These are phyloP conservation scores for Acanthamoeba healyi DNA, from an alignment of 208 protist species.

Conservation along the genomic window DNA sequence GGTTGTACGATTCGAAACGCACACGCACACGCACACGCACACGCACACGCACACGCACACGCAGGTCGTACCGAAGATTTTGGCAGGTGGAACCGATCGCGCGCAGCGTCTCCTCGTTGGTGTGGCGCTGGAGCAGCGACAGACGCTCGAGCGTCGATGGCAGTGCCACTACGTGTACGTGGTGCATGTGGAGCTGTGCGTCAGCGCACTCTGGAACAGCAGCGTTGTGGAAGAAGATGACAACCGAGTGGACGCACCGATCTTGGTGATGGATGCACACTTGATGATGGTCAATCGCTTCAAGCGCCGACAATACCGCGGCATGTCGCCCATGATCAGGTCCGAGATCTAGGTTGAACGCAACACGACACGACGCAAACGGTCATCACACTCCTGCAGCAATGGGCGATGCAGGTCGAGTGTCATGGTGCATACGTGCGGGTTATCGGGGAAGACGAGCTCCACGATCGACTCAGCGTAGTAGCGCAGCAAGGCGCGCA, in stretches of 20 bases:
- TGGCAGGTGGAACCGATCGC: background rate
- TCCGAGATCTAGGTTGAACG: conserved; percentile 30
- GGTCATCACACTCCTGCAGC: no score
- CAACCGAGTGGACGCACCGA: background rate
- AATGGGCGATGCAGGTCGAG: no score
- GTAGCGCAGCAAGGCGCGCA: no score
- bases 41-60: no score
- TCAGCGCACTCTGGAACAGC: background rate
- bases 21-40: no score
- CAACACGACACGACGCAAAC: no score
- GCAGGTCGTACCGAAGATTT: background rate
- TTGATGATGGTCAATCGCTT: background rate
- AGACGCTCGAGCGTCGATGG: background rate
- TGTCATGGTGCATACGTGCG: no score
- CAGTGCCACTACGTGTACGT: background rate
- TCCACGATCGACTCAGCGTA: no score
- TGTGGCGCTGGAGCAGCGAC: background rate
- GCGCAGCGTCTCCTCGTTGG: background rate
- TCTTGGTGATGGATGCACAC: background rate
- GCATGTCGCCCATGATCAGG: conserved; percentile 6
- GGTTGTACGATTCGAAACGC: no score
- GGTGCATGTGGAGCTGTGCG: no score
- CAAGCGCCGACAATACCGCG: background rate
- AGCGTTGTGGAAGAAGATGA: background rate
- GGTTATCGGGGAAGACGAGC: no score